A percentile compares a stretch with the other conserved stretches of the same genome.
These are phyloP conservation scores for Hyparrhenia diplandra DNA, from an alignment of 176 grass and related monocot species.

Conservation along the genomic window DNA sequence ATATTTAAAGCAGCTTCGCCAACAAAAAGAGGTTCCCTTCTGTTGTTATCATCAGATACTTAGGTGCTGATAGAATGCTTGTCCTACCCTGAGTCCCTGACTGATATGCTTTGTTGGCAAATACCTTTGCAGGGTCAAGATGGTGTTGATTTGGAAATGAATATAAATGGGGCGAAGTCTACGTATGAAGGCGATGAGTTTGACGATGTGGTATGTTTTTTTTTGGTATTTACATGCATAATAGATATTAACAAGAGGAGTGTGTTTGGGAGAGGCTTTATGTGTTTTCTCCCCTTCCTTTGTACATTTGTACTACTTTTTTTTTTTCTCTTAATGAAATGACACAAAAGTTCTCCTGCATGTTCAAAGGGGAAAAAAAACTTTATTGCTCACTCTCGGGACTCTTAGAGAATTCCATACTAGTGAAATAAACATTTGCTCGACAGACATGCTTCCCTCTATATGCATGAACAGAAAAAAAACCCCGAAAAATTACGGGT, in stretches of 20 bases:
- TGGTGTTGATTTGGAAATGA: slow-evolving; percentile 94
- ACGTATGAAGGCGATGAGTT: slow-evolving; percentile 74
- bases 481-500: neutral
- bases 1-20: slow-evolving; percentile 88
- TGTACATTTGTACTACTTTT: neutral
- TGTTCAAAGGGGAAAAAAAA: neutral
- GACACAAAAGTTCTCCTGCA: too few species aligned
- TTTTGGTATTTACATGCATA: neutral
- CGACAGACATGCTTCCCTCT: neutral
- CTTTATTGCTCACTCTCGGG: neutral
- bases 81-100: neutral
- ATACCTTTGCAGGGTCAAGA: slow-evolving; percentile 75
- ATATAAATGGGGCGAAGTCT: slow-evolving; percentile 69
- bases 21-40: slow-evolving; percentile 78
- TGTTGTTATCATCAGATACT: neutral
- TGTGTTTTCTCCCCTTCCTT: neutral
- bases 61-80: slow-evolving; percentile 10
- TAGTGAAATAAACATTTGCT: neutral
- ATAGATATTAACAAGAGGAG: neutral
- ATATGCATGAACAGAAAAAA: neutral
- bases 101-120: slow-evolving; percentile 11
- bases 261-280: neutral
- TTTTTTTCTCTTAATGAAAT: too few species aligned
- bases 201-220: slow-evolving; percentile 64
- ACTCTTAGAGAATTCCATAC: neutral